Conservation (phyloP, 2,329 filamentous ascomycete genomes). For the Fusarium buxicola region DNA sequence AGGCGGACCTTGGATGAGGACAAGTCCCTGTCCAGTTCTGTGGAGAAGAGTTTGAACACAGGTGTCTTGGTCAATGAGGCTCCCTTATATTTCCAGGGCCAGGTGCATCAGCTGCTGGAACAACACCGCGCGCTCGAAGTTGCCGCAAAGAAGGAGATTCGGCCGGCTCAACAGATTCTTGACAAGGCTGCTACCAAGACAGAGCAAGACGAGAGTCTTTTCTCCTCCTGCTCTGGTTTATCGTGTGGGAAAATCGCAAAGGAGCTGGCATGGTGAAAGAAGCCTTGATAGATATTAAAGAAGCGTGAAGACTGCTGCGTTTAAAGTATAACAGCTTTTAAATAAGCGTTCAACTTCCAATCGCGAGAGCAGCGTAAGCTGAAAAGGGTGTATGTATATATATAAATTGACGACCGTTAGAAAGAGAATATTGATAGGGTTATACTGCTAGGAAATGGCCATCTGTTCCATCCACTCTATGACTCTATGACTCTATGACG, state of each 20-base stretch:
- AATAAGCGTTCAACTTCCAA: no score
- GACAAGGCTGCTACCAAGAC: constrained; percentile 27
- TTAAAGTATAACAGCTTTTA: neutral
- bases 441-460: no score
- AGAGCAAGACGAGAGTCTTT: constrained; percentile 32
- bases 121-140: constrained; percentile 34
- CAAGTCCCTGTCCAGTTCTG: constrained; percentile 14
- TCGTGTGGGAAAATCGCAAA: constrained; percentile 31
- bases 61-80: constrained; percentile 21
- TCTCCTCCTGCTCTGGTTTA: constrained; percentile 27
- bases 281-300: no score
- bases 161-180: constrained; percentile 33
- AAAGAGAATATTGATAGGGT: no score
- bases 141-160: constrained; percentile 20
- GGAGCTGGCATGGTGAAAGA: constrained; percentile 30
- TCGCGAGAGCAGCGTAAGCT: no score
- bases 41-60: constrained; percentile 19
- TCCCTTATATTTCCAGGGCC: constrained; percentile 30
- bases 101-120: constrained; percentile 32
- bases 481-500: no score
- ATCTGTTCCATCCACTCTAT: no score
- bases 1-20: constrained; percentile 22
- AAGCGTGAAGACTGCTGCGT: no score
- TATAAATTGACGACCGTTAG: no score
- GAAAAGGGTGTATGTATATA: no score